Evolutionary conservation across 148 eudicot species (phyloP), one percentile per base, ranked within the genome.

Genomic region (Rhododendron simsii): DNA sequence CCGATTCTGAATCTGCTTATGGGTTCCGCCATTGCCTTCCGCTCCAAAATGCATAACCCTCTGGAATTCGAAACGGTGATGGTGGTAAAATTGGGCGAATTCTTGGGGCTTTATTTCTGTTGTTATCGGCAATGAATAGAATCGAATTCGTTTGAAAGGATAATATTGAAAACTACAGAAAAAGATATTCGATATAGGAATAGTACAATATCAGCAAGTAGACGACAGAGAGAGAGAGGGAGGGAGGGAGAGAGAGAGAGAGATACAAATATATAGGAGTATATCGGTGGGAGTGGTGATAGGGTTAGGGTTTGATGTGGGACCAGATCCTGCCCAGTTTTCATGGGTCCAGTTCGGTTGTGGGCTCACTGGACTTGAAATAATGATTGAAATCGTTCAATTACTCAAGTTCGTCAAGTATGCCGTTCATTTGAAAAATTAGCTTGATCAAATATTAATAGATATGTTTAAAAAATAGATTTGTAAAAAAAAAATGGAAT

Each of bases 1-100:
- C 98, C 98, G 86, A 94, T 89, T 85, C 69, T 83, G 80, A 83
- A 92, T 50, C 93, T 61, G 63, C 61, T 84, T 67, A 20, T 53
- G 14, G 85, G 47, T 33, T 92, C 92, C 81, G 92, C 93, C 95
- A 93, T 92, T 55, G 33, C 55, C 73, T 67, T 55, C 21, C 82
- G 85, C 79, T 48, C 73, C 28, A 77, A 39, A 74, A 81, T 75
- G 86, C 90, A 87, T 88, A 86, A 87, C 87, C 81, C 81, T 21
- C 14, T 28, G 48, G 33, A 75, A 84, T 12, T 15, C 71, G 35
- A 75, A 75, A 84, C 71, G 21, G 71, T 13, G 37, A 44, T 39
- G 73, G n/a, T 44, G 26, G 15, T 53, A 15, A 84, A 87, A 79
- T 86, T 87, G 80, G 13, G 55, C 81, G 84, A 84, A 81, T 51